These are phyloP conservation scores for Coprinopsis sp. DNA, from an alignment of 768 basidiomycete species.

Conservation along the genomic window DNA sequence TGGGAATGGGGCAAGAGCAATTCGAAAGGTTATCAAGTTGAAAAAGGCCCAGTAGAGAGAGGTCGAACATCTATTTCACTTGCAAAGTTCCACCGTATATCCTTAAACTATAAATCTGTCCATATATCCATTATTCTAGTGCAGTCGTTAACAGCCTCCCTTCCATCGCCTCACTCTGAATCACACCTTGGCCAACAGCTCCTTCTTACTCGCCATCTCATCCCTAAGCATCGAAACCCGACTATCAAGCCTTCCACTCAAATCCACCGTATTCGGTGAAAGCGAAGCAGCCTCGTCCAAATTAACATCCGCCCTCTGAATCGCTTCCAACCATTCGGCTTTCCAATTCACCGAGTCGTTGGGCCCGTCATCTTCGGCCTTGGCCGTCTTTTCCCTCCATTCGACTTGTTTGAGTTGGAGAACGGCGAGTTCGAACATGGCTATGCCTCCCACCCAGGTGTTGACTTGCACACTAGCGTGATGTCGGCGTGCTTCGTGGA, in stretches of 20 bases:
- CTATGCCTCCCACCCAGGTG: constrained; percentile 65
- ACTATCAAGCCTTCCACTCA: constrained; percentile 66
- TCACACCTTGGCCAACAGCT: constrained; percentile 33
- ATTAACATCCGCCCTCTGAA: constrained; percentile 52
- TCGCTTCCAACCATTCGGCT: constrained; percentile 44
- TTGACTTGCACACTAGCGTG: constrained; percentile 34
- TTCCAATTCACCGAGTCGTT: constrained; percentile 16
- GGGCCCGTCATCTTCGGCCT: neutral
- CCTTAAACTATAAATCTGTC: too few species aligned
- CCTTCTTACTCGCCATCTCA: constrained; percentile 62
- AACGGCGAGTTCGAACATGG: constrained; percentile 67
- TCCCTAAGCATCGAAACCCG: constrained; percentile 64
- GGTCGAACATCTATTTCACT: too few species aligned
- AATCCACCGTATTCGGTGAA: constrained; percentile 51
- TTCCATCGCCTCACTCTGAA: neutral
- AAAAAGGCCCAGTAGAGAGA: too few species aligned
- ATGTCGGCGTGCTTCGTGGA: constrained; percentile 46
- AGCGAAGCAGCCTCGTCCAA: too few species aligned
- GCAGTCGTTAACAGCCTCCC: too few species aligned
- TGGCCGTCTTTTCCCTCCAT: constrained; percentile 19
- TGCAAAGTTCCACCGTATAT: too few species aligned
- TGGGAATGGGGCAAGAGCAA: too few species aligned
- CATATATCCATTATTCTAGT: too few species aligned
- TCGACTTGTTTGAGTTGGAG: constrained; percentile 61
- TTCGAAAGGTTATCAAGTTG: too few species aligned